These are phyloP conservation scores for Cercospora sojina DNA, from an alignment of 2,329 filamentous ascomycete genomes.

Conservation along the genomic window DNA sequence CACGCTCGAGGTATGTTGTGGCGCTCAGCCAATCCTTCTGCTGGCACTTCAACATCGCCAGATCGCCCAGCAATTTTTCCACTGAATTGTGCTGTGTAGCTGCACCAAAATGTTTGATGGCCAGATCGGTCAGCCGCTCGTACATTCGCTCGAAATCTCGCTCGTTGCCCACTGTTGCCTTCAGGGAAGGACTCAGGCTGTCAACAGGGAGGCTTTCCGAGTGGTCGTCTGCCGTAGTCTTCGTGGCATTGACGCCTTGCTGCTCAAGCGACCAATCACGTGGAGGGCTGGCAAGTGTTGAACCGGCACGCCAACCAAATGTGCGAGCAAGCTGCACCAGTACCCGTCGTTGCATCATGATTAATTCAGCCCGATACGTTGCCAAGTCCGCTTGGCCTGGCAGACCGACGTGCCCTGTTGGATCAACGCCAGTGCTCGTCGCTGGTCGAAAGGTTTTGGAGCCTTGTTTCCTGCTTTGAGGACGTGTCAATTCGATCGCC, in stretches of 20 bases:
- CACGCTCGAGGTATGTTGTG: conserved; percentile 72
- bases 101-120: conserved; percentile 77
- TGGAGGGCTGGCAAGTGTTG: conserved; percentile 49
- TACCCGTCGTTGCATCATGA: conserved; percentile 74
- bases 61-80: conserved; percentile 75
- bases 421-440: conserved; percentile 21
- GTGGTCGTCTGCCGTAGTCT: not conserved
- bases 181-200: conserved; percentile 31
- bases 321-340: conserved; percentile 71
- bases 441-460: conserved; percentile 22
- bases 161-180: conserved; percentile 39
- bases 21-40: conserved; percentile 72
- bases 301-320: conserved; percentile 73
- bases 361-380: conserved; percentile 77
- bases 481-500: conserved; percentile 12
- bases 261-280: conserved; percentile 39
- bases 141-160: conserved; percentile 44
- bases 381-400: conserved; percentile 73
- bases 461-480: conserved; percentile 10
- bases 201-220: not conserved
- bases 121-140: conserved; percentile 73
- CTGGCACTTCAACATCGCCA: conserved; percentile 73
- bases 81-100: conserved; percentile 76
- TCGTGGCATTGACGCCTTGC: conserved; percentile 36
- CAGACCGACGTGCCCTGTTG: conserved; percentile 22